phyloP scores from a whole-genome alignment of 371 early-diverging fungal genomes.

The Mucor saturninus region DNA sequence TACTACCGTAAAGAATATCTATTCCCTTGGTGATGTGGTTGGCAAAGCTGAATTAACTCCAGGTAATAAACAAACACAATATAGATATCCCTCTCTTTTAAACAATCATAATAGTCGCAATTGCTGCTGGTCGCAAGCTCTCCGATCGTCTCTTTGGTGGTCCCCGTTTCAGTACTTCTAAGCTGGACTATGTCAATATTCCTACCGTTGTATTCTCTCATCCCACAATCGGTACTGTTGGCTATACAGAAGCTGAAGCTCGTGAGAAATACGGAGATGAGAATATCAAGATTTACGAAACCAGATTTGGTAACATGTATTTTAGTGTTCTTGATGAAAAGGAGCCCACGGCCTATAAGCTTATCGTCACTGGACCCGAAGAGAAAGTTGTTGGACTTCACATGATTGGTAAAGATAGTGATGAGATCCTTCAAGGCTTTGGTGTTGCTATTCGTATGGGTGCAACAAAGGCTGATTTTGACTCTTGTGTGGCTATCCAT shows the following conservation, averaged over 20 bases:
- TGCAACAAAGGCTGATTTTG: slow-evolving; percentile 96
- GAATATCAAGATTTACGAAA: slow-evolving; percentile 78
- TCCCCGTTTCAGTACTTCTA: slow-evolving; percentile 66
- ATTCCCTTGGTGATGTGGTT: slow-evolving; percentile 94
- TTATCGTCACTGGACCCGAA: slow-evolving; percentile 82
- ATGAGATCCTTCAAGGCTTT: slow-evolving; percentile 95
- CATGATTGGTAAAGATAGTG: slow-evolving; percentile 87
- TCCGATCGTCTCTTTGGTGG: slow-evolving; percentile 90
- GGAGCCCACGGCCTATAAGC: slow-evolving; percentile 88
- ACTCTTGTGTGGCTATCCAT: slow-evolving; percentile 95
- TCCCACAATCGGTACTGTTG: slow-evolving; percentile 89
- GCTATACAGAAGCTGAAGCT: slow-evolving; percentile 88
- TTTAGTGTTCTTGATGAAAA: slow-evolving; percentile 88
- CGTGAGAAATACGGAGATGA: slow-evolving; percentile 73
- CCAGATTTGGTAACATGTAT: slow-evolving; percentile 92
- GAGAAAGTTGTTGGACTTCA: slow-evolving; percentile 97
- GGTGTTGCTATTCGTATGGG: slow-evolving; percentile 86
- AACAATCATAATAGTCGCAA: slow-evolving; percentile 62
- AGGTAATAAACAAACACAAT: slow-evolving; percentile 33
- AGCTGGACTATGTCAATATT: slow-evolving; percentile 90
- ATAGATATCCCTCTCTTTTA: neutral
- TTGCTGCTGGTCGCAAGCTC: slow-evolving; percentile 92
- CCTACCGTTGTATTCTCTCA: slow-evolving; percentile 95
- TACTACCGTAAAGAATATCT: slow-evolving; percentile 75
- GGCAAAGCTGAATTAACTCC: slow-evolving; percentile 95